Evolutionary conservation across 106 monocot species (phyloP).

Genomic region (Apostasia shenzhenica): DNA sequence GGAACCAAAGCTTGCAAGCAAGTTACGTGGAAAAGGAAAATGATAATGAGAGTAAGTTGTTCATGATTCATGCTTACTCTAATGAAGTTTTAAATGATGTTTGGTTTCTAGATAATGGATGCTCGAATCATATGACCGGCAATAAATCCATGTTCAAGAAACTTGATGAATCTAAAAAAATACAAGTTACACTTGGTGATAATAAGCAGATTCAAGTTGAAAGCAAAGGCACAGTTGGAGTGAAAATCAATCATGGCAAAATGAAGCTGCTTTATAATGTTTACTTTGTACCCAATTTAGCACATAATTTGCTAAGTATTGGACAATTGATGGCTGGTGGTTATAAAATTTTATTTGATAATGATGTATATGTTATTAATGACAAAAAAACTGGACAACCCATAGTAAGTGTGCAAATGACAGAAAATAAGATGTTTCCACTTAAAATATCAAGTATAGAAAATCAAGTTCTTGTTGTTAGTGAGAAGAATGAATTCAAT

Average conservation of each 20-base stretch:
- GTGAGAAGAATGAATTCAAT: neutral
- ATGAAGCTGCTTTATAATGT: conserved; percentile 5
- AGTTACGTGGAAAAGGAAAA: neutral
- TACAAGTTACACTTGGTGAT: neutral
- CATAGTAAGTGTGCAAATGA: neutral
- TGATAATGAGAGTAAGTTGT: too few relatives aligned
- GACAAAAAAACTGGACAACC: too few relatives aligned
- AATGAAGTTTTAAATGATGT: neutral
- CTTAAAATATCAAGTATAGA: neutral
- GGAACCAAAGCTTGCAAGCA: neutral
- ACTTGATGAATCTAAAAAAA: neutral
- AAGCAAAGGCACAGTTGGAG: neutral
- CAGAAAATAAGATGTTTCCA: neutral
- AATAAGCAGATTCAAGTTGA: conserved; percentile 6
- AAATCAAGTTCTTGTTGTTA: neutral
- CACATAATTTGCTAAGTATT: conserved; percentile 8
- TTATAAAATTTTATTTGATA: neutral
- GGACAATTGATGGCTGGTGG: conserved; percentile 7
- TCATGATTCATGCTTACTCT: too few relatives aligned
- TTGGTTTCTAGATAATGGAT: conserved; percentile 3
- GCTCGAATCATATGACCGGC: conserved; percentile 1
- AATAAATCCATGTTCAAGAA: neutral
- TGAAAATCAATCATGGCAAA: neutral
- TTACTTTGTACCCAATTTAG: conserved; percentile 1
- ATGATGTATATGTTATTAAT: neutral